Conservation (phyloP, 306 rosid genomes). For the Senna siamea region DNA sequence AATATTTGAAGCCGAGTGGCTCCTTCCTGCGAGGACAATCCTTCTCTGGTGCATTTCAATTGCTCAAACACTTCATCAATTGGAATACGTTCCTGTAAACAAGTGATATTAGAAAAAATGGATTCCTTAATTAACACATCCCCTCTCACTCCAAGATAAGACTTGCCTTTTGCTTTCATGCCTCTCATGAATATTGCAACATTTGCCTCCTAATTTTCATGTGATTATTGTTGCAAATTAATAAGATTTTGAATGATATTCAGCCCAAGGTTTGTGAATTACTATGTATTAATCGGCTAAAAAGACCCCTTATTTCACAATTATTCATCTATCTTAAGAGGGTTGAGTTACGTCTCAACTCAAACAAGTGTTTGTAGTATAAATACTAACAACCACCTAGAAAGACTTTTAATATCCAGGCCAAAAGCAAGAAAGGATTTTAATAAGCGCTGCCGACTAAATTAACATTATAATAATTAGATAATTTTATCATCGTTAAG, state of each 20-base stretch:
- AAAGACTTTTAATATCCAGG: too few relatives aligned
- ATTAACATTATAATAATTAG: not conserved
- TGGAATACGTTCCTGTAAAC: constrained; percentile 85
- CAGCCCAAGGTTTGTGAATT: not conserved
- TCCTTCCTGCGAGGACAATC: constrained; percentile 72
- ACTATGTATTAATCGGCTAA: not conserved
- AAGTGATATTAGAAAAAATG: constrained; percentile 30
- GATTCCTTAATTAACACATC: constrained; percentile 11
- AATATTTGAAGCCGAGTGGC: constrained; percentile 79
- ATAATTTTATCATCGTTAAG: not conserved
- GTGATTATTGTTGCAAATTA: not conserved
- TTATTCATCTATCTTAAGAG: too few relatives aligned
- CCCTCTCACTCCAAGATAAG: not conserved
- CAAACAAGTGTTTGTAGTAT: too few relatives aligned
- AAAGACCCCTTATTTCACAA: not conserved
- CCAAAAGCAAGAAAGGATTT: not conserved
- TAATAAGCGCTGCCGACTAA: not conserved
- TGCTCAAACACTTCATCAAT: constrained; percentile 94
- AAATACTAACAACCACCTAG: too few relatives aligned
- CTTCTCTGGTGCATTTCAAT: constrained; percentile 85
- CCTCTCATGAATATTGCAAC: not conserved
- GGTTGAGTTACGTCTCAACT: too few relatives aligned
- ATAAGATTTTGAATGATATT: too few relatives aligned
- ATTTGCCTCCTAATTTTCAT: not conserved
- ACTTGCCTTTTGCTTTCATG: not conserved